A percentile compares a stretch with the other conserved stretches of the same genome.
Conservation (phyloP, 768 basidiomycete species). For the Tulasnella sp. region DNA sequence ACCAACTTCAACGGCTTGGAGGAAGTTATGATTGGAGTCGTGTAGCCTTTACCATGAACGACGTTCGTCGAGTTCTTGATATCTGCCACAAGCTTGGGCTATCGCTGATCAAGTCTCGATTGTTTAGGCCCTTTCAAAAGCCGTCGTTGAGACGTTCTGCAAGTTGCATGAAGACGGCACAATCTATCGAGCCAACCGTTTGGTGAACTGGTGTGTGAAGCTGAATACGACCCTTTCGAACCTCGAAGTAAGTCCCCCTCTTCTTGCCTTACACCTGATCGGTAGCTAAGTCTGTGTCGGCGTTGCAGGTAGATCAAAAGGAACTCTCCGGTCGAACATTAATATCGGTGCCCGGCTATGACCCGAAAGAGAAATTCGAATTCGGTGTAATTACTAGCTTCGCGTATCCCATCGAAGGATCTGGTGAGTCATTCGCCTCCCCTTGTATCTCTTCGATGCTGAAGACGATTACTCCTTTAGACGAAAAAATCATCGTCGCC, state of each 20-base stretch:
- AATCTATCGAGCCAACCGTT: slow-evolving; percentile 91
- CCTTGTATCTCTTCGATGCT: neutral
- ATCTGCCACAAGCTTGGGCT: neutral
- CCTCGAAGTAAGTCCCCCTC: slow-evolving; percentile 66
- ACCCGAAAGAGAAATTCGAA: slow-evolving; percentile 92
- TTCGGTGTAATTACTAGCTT: slow-evolving; percentile 98
- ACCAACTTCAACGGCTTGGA: slow-evolving; percentile 84
- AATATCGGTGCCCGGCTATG: slow-evolving; percentile 91
- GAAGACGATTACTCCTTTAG: slow-evolving; percentile 45
- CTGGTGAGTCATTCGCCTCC: slow-evolving; percentile 54
- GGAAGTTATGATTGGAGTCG: slow-evolving; percentile 95
- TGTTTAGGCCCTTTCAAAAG: slow-evolving; percentile 71
- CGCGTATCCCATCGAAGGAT: slow-evolving; percentile 86
- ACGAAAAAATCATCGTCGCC: slow-evolving; percentile 89
- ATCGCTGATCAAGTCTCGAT: neutral
- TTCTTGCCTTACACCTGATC: neutral
- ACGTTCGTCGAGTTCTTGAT: slow-evolving; percentile 52
- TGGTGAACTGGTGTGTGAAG: slow-evolving; percentile 98
- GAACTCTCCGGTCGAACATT: slow-evolving; percentile 82
- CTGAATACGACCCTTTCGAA: slow-evolving; percentile 98
- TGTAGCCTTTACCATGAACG: slow-evolving; percentile 93
- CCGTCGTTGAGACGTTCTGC: slow-evolving; percentile 91
- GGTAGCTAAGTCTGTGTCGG: neutral
- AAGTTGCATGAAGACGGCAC: slow-evolving; percentile 87
- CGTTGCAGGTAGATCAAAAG: slow-evolving; percentile 83